A percentile compares a stretch with the other conserved stretches of the same genome.
Conservation (phyloP, 768 basidiomycete genomes). For the Pulveroboletus sp. region DNA sequence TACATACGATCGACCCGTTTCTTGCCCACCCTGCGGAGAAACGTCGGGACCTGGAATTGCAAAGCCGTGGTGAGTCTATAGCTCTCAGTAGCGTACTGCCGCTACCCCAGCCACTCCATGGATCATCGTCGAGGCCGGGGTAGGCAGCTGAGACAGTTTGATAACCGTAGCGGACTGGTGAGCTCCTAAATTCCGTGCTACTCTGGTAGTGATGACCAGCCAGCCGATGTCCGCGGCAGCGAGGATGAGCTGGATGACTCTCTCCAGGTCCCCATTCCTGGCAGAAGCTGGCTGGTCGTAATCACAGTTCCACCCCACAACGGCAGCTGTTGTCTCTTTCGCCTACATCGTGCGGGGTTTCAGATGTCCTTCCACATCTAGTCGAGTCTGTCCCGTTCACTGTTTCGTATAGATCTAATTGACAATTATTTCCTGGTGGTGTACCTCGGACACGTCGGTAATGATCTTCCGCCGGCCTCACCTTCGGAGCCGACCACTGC, state of each 20-base stretch:
- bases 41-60: too few relatives aligned
- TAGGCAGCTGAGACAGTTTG: neutral
- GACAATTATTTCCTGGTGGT: neutral
- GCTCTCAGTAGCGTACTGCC: neutral
- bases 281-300: neutral
- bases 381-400: neutral
- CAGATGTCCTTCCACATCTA: neutral
- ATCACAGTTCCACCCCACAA: neutral
- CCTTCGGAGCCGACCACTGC: conserved; percentile 7
- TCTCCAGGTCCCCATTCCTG: neutral
- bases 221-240: neutral
- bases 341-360: neutral
- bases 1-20: too few relatives aligned
- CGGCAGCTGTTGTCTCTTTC: neutral
- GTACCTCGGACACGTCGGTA: neutral
- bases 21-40: too few relatives aligned
- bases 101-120: neutral
- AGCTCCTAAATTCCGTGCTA: neutral
- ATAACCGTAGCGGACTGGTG: neutral
- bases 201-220: neutral
- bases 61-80: too few relatives aligned
- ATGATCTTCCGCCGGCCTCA: neutral
- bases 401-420: neutral
- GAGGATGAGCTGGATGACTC: too few relatives aligned
- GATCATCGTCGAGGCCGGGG: neutral